Evolutionary conservation across 2,329 filamentous ascomycete species (phyloP).

Genomic region (Penicillium sp.): DNA sequence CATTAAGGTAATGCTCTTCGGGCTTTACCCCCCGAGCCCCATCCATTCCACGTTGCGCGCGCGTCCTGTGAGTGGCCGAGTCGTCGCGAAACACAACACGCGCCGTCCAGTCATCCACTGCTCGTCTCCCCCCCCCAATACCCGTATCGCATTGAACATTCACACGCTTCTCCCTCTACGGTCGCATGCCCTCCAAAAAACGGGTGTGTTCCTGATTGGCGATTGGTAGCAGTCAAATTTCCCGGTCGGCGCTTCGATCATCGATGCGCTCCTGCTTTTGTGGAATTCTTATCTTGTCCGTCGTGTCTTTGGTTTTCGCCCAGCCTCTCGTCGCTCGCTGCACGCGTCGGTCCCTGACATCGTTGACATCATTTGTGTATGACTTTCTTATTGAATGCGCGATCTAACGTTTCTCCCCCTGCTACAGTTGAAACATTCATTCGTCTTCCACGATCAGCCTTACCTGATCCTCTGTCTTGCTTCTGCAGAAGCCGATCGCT

Average conservation of each 20-base stretch:
- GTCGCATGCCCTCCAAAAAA: constrained; percentile 6
- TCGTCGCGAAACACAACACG: constrained; percentile 21
- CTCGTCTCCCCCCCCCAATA: background rate
- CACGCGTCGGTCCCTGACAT: constrained; percentile 8
- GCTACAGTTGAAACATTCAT: constrained; percentile 10
- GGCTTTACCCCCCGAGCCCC: constrained; percentile 11
- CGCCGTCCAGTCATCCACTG: constrained; percentile 5
- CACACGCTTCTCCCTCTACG: background rate
- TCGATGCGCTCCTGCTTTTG: constrained; percentile 3
- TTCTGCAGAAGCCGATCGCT: constrained; percentile 29
- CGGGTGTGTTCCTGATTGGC: constrained; percentile 7
- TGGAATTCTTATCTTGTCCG: background rate
- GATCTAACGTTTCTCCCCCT: constrained; percentile 11
- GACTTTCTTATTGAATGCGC: constrained; percentile 2
- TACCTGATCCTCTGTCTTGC: constrained; percentile 15
- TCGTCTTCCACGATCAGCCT: constrained; percentile 7
- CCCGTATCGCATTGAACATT: background rate
- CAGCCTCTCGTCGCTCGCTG: constrained; percentile 4
- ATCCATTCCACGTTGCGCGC: constrained; percentile 19
- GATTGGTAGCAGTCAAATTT: background rate
- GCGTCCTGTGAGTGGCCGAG: constrained; percentile 9
- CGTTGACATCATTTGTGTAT: constrained; percentile 12
- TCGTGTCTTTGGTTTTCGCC: constrained; percentile 8
- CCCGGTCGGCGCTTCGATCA: constrained; percentile 10
- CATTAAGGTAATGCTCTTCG: constrained; percentile 1